Base-by-base conservation (phyloP, 2,329 filamentous ascomycete species). In the Aspergillus amoenus region DNA sequence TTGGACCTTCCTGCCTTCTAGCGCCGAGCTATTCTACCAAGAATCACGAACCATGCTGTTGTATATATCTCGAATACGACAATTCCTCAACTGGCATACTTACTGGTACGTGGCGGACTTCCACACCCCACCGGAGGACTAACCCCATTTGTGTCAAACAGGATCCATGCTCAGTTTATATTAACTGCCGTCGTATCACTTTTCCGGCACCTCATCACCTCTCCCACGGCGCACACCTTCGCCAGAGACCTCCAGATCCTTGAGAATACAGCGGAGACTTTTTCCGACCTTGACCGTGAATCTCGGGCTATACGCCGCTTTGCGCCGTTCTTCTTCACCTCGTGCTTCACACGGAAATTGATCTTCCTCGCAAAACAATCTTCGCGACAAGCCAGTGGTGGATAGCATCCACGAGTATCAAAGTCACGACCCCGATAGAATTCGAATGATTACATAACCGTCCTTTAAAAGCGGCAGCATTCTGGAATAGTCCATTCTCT, bases 141-240 rank as follows among this genome's bases (percentile, higher is more conserved):
- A 37, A 18, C 13, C 27, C n/a, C 48, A 18, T 18, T 41, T 32
- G 17, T 5, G 17, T 46, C 30, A 12, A 27, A 27, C 21, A 68
- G 66, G 66, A 57, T 68, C 18, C 63, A 66, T 17, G 63, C 66
- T 15, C 64, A 68, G 22, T 66, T 65, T 18, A 22, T 67, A 5
- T 45, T 68, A 4, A 62, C 64, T 0, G 60, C 65, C 6, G 54
- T 66, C 12, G 27, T 66, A 12, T 64, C 63, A 0, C 56, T 68
- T 24, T 67, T 66, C 42, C 58, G 56, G 42, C 62, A 63, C 46
- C 58, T 68, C 6, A 64, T 66, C 27, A 59, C 56, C 9, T 42
- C 48, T 15, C 61, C 65, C 2, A 27, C 43, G 9, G 54, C 60
- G n/a, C 5, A 53, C 5, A 63, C 51, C 1, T 63, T 64, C 21